phyloP scores from a whole-genome alignment of 2,329 filamentous ascomycete genomes.

The Fusarium piperis region DNA sequence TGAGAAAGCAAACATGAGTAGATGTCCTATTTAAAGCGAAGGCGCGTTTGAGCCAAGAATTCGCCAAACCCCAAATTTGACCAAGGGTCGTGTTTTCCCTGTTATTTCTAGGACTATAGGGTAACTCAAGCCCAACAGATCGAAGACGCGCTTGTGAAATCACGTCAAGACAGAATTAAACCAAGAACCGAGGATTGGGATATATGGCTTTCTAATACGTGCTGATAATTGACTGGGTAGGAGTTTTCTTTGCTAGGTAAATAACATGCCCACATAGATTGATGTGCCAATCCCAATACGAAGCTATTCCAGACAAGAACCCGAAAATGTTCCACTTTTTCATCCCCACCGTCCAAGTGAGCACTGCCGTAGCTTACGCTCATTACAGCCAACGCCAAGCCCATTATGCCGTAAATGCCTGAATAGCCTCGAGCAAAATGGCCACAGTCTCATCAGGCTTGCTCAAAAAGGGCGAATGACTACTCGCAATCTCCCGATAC shows the following conservation, averaged over 20 bases:
- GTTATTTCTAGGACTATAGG: neutral
- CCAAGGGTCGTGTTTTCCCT: neutral
- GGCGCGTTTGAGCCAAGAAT: neutral
- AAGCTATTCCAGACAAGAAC: neutral
- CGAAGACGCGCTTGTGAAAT: neutral
- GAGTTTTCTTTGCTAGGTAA: neutral
- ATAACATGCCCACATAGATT: neutral
- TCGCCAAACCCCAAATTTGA: neutral
- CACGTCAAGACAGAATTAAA: neutral
- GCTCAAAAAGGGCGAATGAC: slow-evolving; percentile 62
- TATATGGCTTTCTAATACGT: neutral
- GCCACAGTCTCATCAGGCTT: slow-evolving; percentile 51
- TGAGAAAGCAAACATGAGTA: neutral
- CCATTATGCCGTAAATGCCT: slow-evolving; percentile 14
- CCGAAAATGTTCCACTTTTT: neutral
- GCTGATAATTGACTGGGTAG: neutral
- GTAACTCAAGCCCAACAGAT: neutral
- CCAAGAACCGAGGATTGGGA: neutral
- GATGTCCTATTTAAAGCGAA: neutral
- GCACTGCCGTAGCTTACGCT: too few relatives aligned
- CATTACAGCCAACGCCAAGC: too few relatives aligned
- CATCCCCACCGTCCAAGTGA: too few relatives aligned
- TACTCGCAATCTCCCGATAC: slow-evolving; percentile 53
- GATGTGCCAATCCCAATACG: neutral
- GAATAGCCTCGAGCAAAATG: slow-evolving; percentile 46